These are phyloP conservation scores for Mycena citricolor DNA, from an alignment of 1,284 basidiomycete species.

Conservation along the genomic window DNA sequence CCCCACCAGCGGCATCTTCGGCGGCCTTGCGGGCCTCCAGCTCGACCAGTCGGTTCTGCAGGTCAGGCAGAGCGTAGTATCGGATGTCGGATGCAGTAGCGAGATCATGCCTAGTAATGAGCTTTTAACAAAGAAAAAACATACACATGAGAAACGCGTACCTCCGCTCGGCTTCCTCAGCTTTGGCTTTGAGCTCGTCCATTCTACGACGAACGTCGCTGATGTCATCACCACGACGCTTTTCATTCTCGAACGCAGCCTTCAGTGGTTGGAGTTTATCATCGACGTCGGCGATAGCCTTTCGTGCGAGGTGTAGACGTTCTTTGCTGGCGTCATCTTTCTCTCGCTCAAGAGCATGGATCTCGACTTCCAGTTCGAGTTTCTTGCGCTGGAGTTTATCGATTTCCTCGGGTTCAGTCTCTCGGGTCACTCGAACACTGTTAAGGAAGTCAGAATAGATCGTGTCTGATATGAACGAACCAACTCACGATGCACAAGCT, in stretches of 20 bases:
- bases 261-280: constrained; percentile 90
- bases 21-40: constrained; percentile 75
- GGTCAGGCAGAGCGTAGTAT: constrained; percentile 92
- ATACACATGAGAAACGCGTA: constrained; percentile 36
- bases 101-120: constrained; percentile 63
- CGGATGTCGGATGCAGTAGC: constrained; percentile 87
- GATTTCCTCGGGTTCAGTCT: constrained; percentile 93
- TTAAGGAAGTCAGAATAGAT: constrained; percentile 8
- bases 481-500: constrained; percentile 77
- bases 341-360: constrained; percentile 92
- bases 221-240: constrained; percentile 84
- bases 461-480: not conserved
- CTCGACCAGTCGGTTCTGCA: constrained; percentile 73
- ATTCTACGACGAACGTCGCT: constrained; percentile 80
- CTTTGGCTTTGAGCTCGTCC: constrained; percentile 91
- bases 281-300: constrained; percentile 83
- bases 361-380: constrained; percentile 93
- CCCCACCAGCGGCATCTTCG: constrained; percentile 59
- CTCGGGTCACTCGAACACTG: constrained; percentile 88
- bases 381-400: constrained; percentile 93
- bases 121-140: constrained; percentile 12
- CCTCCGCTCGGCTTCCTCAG: constrained; percentile 91
- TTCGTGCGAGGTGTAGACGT: constrained; percentile 76
- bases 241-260: constrained; percentile 89
- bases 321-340: constrained; percentile 92